A percentile compares a stretch with the other conserved stretches of the same genome.
Evolutionary conservation across 2,329 filamentous ascomycete species (phyloP).

Genomic region (Diaporthe caulivora): DNA sequence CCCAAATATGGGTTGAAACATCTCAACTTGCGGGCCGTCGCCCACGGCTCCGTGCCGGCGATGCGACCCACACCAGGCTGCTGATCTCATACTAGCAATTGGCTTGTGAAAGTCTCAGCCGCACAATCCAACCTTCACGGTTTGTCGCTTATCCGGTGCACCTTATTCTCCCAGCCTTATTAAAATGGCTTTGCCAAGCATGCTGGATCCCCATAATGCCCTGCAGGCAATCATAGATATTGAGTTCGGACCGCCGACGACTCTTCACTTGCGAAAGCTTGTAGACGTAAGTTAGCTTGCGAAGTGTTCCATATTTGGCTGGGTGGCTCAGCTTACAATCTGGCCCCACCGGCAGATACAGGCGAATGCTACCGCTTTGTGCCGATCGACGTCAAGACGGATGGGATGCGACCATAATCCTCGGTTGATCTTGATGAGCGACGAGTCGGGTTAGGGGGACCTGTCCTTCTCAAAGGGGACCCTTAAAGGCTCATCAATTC

Average conservation of each 20-base stretch:
- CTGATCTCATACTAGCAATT: background rate
- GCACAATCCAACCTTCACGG: constrained; percentile 8
- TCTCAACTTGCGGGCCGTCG: constrained; percentile 19
- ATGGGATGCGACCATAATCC: constrained; percentile 2
- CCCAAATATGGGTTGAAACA: constrained; percentile 28
- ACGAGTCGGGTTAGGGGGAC: background rate
- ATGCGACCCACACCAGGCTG: constrained; percentile 4
- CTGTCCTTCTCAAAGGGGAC: background rate
- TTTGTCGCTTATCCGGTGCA: background rate
- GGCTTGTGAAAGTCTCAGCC: background rate
- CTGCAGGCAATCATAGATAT: background rate
- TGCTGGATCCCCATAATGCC: background rate
- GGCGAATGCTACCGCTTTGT: background rate
- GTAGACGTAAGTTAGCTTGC: constrained; percentile 3
- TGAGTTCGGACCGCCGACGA: background rate
- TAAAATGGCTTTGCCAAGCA: constrained; percentile 13
- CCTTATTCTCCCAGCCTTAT: background rate
- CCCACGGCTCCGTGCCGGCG: constrained; percentile 2
- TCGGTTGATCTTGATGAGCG: constrained; percentile 24
- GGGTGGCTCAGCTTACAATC: constrained; percentile 17
- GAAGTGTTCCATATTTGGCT: constrained; percentile 12
- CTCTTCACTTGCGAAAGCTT: background rate
- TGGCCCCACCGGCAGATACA: constrained; percentile 1
- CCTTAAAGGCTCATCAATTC: background rate
- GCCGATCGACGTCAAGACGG: constrained; percentile 15